Conservation (phyloP, 768 basidiomycete species). For the Lactarius sanguifluus region DNA sequence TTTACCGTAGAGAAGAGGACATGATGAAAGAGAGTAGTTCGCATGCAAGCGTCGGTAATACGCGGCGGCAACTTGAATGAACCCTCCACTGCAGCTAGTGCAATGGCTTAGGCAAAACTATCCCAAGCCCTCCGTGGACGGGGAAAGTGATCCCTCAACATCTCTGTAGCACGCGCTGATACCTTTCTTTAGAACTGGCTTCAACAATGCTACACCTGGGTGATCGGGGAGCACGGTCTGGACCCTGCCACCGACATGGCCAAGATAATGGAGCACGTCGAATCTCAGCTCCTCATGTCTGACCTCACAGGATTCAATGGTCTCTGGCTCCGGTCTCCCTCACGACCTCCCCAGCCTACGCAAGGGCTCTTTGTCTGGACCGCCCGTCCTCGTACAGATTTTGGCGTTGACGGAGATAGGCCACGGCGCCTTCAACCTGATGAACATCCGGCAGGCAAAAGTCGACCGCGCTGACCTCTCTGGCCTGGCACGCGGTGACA, state of each 20-base stretch:
- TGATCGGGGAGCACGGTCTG: slow-evolving; percentile 48
- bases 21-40: slow-evolving; percentile 11
- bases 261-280: slow-evolving; percentile 54
- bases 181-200: slow-evolving; percentile 63
- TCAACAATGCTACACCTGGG: slow-evolving; percentile 66
- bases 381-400: slow-evolving; percentile 74
- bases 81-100: slow-evolving; percentile 38
- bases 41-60: not conserved
- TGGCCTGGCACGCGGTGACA: slow-evolving; percentile 48
- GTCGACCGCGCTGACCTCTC: slow-evolving; percentile 55
- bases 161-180: not conserved
- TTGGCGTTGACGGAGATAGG: slow-evolving; percentile 80
- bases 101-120: slow-evolving; percentile 58
- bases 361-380: slow-evolving; percentile 40
- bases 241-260: slow-evolving; percentile 49
- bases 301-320: slow-evolving; percentile 71
- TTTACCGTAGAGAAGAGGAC: slow-evolving; percentile 7
- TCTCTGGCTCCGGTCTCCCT: slow-evolving; percentile 67
- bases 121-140: slow-evolving; percentile 62
- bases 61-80: slow-evolving; percentile 30
- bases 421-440: slow-evolving; percentile 75
- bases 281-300: slow-evolving; percentile 69
- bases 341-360: slow-evolving; percentile 39
- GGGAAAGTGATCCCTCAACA: slow-evolving; percentile 41
- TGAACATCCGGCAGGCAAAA: slow-evolving; percentile 65